Evolutionary conservation across 306 rosid genomes (phyloP), one percentile per base, ranked within the genome.

Genomic region (Delonix regia): DNA sequence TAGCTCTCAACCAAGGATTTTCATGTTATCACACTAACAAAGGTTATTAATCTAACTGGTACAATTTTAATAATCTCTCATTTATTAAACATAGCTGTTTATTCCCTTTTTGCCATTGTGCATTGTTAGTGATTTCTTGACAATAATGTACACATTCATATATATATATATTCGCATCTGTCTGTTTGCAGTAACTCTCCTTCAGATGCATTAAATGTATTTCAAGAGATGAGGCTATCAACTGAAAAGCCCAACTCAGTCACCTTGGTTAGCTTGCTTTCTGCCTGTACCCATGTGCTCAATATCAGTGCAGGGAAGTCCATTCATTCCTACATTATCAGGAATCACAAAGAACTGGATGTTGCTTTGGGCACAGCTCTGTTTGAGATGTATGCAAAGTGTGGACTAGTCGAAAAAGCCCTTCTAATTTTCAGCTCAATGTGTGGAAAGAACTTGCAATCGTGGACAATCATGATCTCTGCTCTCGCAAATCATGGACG

Each of bases 401-500:
- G 92, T 22, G 95, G 95, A 55, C 49, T 69, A 36, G 78, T 86
- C 21, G 83, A 82, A 6, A 80, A 82, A 36, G 87, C 90, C 2
- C 55, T 83, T 30, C 36, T 44, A 13, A 55, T 90, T 41, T 90
- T 88, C 81, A 45, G 83, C 69, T 88, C 79, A 41, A 83, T 88
- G 86, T 28, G 9, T 38, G 79, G 73, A 38, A 86, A 83, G 85
- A 88, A 85, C 74, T 85, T 88, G 86, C 87, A 86, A 84, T 83
- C 82, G 3, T 90, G 83, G 88, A 90, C 91, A 21, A 80, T 88
- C 71, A 90, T 90, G 95, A 85, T 90, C 28, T 90, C 92, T 56
- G 88, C 86, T 57, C 92, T 90, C 41, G 89, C 87, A 2, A 78
- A 86, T 77, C 88, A 85, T 74, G 91, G 95, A 9, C 77, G 61